Conservation (phyloP, 345 rosid genomes). For the Salix koriyanagi region DNA sequence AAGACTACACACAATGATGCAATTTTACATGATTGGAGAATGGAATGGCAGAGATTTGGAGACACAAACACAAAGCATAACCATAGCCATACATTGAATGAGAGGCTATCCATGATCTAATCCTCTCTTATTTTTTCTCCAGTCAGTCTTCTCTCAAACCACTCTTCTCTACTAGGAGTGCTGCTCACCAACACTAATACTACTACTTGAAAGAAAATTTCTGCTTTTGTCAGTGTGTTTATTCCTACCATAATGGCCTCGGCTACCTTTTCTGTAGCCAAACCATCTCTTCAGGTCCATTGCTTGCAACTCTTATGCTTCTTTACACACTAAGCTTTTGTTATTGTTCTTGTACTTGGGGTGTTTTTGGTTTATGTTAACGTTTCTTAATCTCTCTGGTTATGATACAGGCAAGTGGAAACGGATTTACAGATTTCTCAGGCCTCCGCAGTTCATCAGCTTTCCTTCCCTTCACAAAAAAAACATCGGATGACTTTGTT, state of each 20-base stretch:
- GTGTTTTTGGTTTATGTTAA: background rate
- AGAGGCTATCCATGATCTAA: slow-evolving; percentile 87
- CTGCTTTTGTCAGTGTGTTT: background rate
- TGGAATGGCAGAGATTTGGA: slow-evolving; percentile 6
- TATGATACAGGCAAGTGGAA: slow-evolving; percentile 36
- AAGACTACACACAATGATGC: background rate
- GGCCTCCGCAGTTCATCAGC: slow-evolving; percentile 63
- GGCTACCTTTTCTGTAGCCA: slow-evolving; percentile 85
- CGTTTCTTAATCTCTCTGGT: background rate
- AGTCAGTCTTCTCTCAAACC: slow-evolving; percentile 11
- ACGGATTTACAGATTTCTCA: slow-evolving; percentile 75
- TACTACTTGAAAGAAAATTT: background rate
- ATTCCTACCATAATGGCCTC: slow-evolving; percentile 54
- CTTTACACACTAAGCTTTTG: background rate
- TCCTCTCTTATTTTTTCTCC: slow-evolving; percentile 39
- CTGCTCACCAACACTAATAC: background rate
- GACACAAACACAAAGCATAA: slow-evolving; percentile 28
- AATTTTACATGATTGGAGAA: background rate
- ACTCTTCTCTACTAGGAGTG: slow-evolving; percentile 1
- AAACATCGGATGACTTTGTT: slow-evolving; percentile 61
- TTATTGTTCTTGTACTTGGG: background rate
- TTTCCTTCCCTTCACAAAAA: slow-evolving; percentile 58
- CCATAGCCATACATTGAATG: slow-evolving; percentile 46
- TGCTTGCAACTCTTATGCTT: background rate
- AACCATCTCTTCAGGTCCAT: slow-evolving; percentile 76